Conservation (phyloP, 495 filamentous ascomycete genomes). For the Astrocystis sublimbata region DNA sequence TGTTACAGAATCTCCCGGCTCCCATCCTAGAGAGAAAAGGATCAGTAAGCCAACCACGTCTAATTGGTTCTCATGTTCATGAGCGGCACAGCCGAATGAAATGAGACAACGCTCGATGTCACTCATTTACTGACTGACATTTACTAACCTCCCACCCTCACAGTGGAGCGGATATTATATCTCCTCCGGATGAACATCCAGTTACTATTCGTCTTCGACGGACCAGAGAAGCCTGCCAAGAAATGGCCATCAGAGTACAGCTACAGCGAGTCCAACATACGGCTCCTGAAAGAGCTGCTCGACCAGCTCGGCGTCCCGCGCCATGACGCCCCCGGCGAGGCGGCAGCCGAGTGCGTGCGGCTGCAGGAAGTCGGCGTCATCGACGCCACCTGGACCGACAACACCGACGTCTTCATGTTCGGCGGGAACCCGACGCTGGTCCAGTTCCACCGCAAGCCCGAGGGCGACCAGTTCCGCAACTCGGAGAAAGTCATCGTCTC, state of each 20-base stretch:
- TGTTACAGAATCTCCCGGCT: conserved; percentile 19
- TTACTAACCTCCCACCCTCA: not conserved
- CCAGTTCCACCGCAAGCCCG: conserved; percentile 21
- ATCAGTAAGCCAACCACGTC: conserved; percentile 9
- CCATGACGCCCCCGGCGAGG: conserved; percentile 32
- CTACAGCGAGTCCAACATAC: conserved; percentile 22
- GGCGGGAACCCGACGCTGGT: conserved; percentile 26
- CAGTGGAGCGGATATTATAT: conserved; percentile 22
- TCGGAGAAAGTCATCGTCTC: conserved; percentile 18
- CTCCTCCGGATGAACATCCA: conserved; percentile 33
- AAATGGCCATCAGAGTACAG: conserved; percentile 19
- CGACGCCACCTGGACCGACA: conserved; percentile 34
- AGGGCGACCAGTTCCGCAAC: conserved; percentile 22
- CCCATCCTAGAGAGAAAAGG: conserved; percentile 22
- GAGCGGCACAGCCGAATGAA: not conserved
- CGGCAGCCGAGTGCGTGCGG: conserved; percentile 33
- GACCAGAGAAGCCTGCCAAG: conserved; percentile 19
- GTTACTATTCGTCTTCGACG: conserved; percentile 35
- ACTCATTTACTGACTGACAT: not conserved
- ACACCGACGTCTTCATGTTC: conserved; percentile 31
- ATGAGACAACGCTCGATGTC: not conserved
- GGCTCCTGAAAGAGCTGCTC: conserved; percentile 27
- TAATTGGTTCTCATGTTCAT: not conserved
- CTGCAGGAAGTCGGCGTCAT: conserved; percentile 29
- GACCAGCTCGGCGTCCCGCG: conserved; percentile 28